Percentiles rank a stretch among this genome's conserved stretches.
These are phyloP conservation scores for Lizonia empirigonia DNA, from an alignment of 2,329 filamentous ascomycete genomes.

Conservation along the genomic window DNA sequence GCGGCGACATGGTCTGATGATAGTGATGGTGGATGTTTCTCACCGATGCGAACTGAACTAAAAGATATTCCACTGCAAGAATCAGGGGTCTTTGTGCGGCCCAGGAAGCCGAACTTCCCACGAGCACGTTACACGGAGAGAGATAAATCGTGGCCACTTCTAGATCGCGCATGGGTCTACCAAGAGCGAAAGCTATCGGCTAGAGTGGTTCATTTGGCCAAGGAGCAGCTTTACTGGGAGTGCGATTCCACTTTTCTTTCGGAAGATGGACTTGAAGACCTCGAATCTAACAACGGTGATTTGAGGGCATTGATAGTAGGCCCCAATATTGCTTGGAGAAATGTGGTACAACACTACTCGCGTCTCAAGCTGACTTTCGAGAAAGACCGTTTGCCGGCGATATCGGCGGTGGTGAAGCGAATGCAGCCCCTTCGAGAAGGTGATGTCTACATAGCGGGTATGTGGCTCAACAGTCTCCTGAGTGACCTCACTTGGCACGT, in stretches of 20 bases:
- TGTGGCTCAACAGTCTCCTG: conserved; percentile 9
- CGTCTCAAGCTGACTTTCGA: neutral
- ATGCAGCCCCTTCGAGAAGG: neutral
- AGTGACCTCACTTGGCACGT: neutral
- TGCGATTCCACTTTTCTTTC: neutral
- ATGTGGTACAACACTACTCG: neutral
- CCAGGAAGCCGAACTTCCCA: neutral
- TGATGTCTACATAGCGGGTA: conserved; percentile 8
- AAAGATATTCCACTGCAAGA: neutral
- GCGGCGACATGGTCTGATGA: neutral
- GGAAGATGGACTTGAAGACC: neutral
- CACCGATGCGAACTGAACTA: neutral
- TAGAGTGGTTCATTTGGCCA: neutral
- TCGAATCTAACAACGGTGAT: neutral
- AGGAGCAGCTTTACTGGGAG: neutral
- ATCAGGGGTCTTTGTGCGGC: neutral
- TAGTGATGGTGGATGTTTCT: neutral
- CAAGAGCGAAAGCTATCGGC: neutral
- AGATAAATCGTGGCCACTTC: neutral
- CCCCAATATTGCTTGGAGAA: neutral
- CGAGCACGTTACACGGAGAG: neutral
- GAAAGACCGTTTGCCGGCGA: conserved; percentile 7
- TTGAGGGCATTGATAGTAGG: neutral
- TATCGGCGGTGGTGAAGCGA: conserved; percentile 4
- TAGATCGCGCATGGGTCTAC: neutral